Evolutionary conservation across 2,329 filamentous ascomycete genomes (phyloP), one percentile per base, ranked within the genome.

Genomic region (Fusarium sp.): DNA sequence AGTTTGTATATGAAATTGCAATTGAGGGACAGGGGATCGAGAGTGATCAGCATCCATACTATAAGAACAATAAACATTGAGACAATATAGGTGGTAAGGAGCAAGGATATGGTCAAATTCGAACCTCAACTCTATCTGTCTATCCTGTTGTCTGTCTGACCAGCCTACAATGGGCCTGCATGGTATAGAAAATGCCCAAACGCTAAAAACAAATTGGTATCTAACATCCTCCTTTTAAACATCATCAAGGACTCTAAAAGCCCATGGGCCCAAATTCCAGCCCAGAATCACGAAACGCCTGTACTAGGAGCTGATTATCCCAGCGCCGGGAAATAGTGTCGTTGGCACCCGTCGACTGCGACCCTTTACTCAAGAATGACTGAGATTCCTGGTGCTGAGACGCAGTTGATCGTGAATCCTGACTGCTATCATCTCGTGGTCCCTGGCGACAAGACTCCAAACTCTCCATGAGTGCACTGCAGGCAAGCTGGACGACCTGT

Each of bases 181-280:
- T 39, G 6, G 7, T 11, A 59, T 16, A 35, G 31, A 16, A 20
- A 23, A 24, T 1, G 21, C 10, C 8, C 20, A 52, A 53, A 4
- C 3, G 11, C 18, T n/a, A 46, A 57, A 46, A 65, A 11, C 39
- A 65, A 65, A 37, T 65, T 65, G 60, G 62, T 59, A 65, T 65
- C 44, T 15, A 24, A 18, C 8, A 8, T 50, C 31, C 43, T 9
- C 50, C 23, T 37, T 37, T 26, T 24, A 33, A 28, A 28, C 16
- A 33, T 42, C 33, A 44, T 24, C 13, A 33, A 35, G n/a, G 16
- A n/a, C 23, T 37, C 39, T 16, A 35, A 18, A 24, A 41, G 26
- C 38, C 33, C 16, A 23, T 16, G 24, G 24, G 4, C 13, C 18
- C 28, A 16, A 46, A 10, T 9, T 23, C 24, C 10, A 65, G 26